Conservation (phyloP, 1,284 basidiomycete species). For the Naganishia liquefaciens region DNA sequence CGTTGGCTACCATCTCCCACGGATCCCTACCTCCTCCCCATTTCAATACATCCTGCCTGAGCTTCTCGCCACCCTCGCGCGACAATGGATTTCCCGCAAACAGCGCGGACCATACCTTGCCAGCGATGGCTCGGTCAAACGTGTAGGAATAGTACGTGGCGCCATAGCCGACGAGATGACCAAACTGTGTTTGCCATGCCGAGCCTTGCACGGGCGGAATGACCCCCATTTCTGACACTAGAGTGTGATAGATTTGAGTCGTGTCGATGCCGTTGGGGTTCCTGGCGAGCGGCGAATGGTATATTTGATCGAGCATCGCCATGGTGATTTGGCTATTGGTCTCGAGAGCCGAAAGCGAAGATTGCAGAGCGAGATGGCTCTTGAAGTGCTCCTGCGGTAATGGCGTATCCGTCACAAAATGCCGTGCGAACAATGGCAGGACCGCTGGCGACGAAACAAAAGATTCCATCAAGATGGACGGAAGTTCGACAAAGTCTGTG, state of each 20-base stretch:
- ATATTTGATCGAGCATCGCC: constrained; percentile 83
- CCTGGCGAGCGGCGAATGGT: constrained; percentile 71
- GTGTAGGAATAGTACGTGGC: constrained; percentile 97
- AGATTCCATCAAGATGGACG: constrained; percentile 98
- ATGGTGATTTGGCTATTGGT: constrained; percentile 90
- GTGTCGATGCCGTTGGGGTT: constrained; percentile 65
- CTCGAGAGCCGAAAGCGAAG: constrained; percentile 63
- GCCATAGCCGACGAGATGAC: constrained; percentile 93
- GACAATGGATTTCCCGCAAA: constrained; percentile 65
- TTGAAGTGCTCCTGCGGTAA: constrained; percentile 64
- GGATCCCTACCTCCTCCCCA: constrained; percentile 90
- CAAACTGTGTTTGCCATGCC: constrained; percentile 92
- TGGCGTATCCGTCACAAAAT: constrained; percentile 64
- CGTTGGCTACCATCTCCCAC: constrained; percentile 83
- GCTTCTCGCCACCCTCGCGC: constrained; percentile 70
- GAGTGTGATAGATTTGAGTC: constrained; percentile 64
- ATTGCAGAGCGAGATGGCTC: constrained; percentile 48
- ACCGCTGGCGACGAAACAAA: constrained; percentile 81
- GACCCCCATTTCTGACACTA: constrained; percentile 71
- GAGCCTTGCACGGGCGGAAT: constrained; percentile 79
- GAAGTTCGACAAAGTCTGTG: constrained; percentile 96
- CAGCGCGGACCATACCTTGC: constrained; percentile 77
- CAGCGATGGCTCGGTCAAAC: constrained; percentile 92
- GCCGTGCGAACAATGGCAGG: constrained; percentile 71
- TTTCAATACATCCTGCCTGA: constrained; percentile 72